phyloP scores from a whole-genome alignment of 495 filamentous ascomycete species.

The Daldinia concentrica region DNA sequence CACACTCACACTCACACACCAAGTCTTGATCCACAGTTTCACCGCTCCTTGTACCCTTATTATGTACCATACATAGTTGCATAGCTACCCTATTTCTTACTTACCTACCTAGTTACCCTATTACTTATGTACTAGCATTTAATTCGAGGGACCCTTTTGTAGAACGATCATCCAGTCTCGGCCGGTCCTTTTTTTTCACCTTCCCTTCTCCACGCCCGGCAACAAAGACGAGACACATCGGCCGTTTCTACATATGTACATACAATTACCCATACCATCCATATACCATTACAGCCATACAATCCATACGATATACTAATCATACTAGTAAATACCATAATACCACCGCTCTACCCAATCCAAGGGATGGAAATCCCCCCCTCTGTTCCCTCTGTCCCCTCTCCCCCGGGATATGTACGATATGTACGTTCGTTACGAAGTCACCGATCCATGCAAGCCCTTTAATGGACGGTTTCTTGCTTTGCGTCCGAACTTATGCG shows the following conservation, averaged over 20 bases:
- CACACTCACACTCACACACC: too few relatives aligned
- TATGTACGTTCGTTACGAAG: conserved; percentile 33
- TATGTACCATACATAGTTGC: neutral
- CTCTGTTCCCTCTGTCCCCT: conserved; percentile 13
- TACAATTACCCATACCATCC: neutral
- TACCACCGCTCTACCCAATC: conserved; percentile 25
- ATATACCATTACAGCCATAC: too few relatives aligned
- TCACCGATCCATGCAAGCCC: conserved; percentile 41
- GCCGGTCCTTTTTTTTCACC: conserved; percentile 43
- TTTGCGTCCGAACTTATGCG: conserved; percentile 40
- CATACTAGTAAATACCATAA: neutral
- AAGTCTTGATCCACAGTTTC: conserved; percentile 39
- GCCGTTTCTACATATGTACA: conserved; percentile 1
- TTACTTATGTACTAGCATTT: neutral
- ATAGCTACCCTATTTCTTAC: conserved; percentile 2
- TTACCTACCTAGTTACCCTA: too few relatives aligned
- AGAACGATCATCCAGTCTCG: conserved; percentile 43
- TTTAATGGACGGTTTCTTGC: conserved; percentile 33
- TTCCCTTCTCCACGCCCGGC: conserved; percentile 30
- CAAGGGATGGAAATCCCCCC: conserved; percentile 29
- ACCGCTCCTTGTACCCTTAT: conserved; percentile 38
- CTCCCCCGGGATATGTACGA: conserved; percentile 26
- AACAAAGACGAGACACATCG: conserved; percentile 27
- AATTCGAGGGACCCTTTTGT: conserved; percentile 31
- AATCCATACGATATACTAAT: neutral